Evolutionary conservation across 345 rosid genomes (phyloP), one percentile per base, ranked within the genome.

Genomic region (Ceriops tagal): DNA sequence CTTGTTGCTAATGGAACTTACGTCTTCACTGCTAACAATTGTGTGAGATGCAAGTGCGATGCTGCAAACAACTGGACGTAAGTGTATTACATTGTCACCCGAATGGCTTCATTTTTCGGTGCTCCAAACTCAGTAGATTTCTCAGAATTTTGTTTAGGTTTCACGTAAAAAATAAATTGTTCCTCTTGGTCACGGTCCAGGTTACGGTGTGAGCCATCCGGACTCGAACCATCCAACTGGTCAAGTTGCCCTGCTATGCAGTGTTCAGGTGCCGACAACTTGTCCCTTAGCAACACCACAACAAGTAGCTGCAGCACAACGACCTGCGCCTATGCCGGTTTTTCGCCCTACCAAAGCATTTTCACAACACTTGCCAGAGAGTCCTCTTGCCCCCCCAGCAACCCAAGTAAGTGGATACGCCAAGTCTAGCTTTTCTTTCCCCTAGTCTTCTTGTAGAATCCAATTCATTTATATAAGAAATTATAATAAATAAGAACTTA

Each of bases 321-420:
- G 10, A 64, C 84, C 21, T 92, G 98, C 53, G 68, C 84, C 51
- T 96, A 96, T 61, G 83, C 92, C 62, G 98, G 98, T 31, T 90
- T 74, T 79, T 37, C 1, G 47, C 55, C 64, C 8, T 71, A 51
- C 57, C 73, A 79, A 68, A 62, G 61, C 67, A 85, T 96, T 77
- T 34, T 81, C 53, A 79, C 93, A 13, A 62, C 61, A 11, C 79
- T 73, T 19, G 58, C 66, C 53, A 78, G 83, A 31, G 53, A 46
- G 16, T 61, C 86, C 1, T 73, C 81, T 35, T 86, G 91, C 56
- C 31, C 84, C 13, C 62, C 84, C 53, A 5, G 2, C 62, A 55
- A 7, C 22, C 39, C 70, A 53, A 53, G 79, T 81, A 78, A 65
- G 82, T 83, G 47, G 71, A 72, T 58, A 66, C 55, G 15, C 49